A percentile compares a stretch with the other conserved stretches of the same genome.
Evolutionary conservation across 2,329 filamentous ascomycete genomes (phyloP).

Genomic region (Talaromyces sp.): DNA sequence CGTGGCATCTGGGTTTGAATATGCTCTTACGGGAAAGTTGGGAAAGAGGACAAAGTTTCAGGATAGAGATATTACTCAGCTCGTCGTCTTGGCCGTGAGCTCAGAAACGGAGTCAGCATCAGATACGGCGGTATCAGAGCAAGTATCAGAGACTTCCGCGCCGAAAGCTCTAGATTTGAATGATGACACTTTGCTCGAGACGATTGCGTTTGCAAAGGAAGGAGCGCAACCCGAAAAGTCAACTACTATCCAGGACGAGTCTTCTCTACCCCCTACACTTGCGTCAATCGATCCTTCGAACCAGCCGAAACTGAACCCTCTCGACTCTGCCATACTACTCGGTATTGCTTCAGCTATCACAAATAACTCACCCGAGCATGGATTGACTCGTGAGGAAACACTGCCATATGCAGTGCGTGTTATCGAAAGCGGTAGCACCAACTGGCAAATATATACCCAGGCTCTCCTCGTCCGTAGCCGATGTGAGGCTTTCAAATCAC

Average conservation of each 20-base stretch:
- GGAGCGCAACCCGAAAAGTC: slow-evolving; percentile 37
- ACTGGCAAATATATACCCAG: slow-evolving; percentile 98
- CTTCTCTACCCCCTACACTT: slow-evolving; percentile 59
- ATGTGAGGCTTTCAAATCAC: slow-evolving; percentile 80
- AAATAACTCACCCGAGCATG: slow-evolving; percentile 79
- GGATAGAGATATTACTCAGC: slow-evolving; percentile 63
- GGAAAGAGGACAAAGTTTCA: slow-evolving; percentile 60
- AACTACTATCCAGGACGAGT: slow-evolving; percentile 40
- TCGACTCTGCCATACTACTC: slow-evolving; percentile 88
- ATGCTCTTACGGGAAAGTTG: slow-evolving; percentile 77
- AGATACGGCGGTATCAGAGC: slow-evolving; percentile 18
- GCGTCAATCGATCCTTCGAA: slow-evolving; percentile 67
- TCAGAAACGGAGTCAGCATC: slow-evolving; percentile 35
- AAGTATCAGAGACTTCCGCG: slow-evolving; percentile 32
- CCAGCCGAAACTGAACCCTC: slow-evolving; percentile 74
- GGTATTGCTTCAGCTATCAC: slow-evolving; percentile 77
- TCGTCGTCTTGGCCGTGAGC: slow-evolving; percentile 87
- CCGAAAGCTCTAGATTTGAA: slow-evolving; percentile 76
- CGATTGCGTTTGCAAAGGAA: slow-evolving; percentile 70
- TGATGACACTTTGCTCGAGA: slow-evolving; percentile 88
- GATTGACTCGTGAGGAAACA: slow-evolving; percentile 88
- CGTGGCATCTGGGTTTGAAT: slow-evolving; percentile 66
- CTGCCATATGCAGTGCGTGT: slow-evolving; percentile 87
- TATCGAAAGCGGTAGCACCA: slow-evolving; percentile 80
- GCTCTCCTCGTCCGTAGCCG: slow-evolving; percentile 83